These are phyloP conservation scores for Oxytropis ochrocephala DNA, from an alignment of 306 rosid species.

Conservation along the genomic window DNA sequence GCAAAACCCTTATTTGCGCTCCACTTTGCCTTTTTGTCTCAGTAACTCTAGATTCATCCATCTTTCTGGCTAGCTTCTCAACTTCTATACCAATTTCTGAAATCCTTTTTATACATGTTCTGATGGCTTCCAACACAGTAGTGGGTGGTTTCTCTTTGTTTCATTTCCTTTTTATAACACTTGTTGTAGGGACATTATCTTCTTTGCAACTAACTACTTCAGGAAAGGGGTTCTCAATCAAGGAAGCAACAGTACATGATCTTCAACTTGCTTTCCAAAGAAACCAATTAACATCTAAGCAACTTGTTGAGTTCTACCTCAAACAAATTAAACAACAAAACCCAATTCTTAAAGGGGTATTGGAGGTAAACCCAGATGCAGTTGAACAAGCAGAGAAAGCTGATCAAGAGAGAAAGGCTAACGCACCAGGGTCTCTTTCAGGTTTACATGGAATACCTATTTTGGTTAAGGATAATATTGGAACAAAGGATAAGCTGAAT, in stretches of 20 bases:
- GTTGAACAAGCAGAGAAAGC: conserved; percentile 42
- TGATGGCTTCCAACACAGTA: background rate
- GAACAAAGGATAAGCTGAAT: conserved; percentile 60
- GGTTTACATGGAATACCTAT: conserved; percentile 58
- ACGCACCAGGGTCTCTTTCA: conserved; percentile 4
- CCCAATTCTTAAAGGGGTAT: conserved; percentile 34
- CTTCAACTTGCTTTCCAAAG: conserved; percentile 45
- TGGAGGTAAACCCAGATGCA: conserved; percentile 65
- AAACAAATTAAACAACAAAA: conserved; percentile 33
- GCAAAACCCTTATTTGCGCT: too few species aligned
- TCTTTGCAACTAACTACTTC: background rate
- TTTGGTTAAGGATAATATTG: conserved; percentile 58
- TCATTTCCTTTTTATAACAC: background rate
- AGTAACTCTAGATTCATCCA: background rate
- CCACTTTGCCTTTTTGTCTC: too few species aligned
- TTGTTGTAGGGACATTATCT: background rate
- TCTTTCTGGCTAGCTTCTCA: background rate
- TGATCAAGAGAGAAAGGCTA: conserved; percentile 26
- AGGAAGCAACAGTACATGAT: conserved; percentile 48
- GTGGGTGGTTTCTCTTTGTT: background rate
- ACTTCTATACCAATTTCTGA: background rate
- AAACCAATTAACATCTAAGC: conserved; percentile 47
- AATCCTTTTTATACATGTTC: conserved; percentile 12
- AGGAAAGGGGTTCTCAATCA: conserved; percentile 20
- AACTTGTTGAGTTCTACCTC: conserved; percentile 54